Conservation (phyloP, 192 early-diverging fungal species). For the Coemansia asiatica region DNA sequence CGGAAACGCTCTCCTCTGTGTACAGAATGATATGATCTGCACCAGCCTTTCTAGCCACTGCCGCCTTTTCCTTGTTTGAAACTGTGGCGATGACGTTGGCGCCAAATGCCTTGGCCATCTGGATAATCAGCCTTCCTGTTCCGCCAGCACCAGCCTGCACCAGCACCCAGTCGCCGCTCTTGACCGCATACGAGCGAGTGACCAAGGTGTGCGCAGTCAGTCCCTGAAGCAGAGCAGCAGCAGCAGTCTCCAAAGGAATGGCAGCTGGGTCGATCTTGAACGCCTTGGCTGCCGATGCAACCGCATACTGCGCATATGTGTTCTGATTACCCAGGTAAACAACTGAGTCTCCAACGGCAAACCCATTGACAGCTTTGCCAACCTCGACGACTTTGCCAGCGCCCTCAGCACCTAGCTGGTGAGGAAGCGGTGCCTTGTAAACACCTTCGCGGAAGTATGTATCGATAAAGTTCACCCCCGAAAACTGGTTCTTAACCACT, state of each 20-base stretch:
- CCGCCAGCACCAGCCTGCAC: slow-evolving; percentile 92
- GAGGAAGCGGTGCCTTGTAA: slow-evolving; percentile 66
- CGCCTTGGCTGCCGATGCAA: slow-evolving; percentile 34
- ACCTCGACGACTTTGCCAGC: slow-evolving; percentile 77
- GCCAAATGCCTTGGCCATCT: slow-evolving; percentile 72
- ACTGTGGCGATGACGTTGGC: slow-evolving; percentile 88
- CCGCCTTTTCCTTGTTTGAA: slow-evolving; percentile 70
- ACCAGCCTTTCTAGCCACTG: slow-evolving; percentile 59
- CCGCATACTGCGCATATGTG: slow-evolving; percentile 78
- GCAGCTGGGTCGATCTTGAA: slow-evolving; percentile 55
- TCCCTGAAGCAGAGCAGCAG: slow-evolving; percentile 74
- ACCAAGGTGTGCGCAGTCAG: slow-evolving; percentile 78
- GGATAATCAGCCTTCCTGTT: slow-evolving; percentile 76
- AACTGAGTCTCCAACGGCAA: slow-evolving; percentile 80
- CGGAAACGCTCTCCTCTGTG: slow-evolving; percentile 63
- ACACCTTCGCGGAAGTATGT: slow-evolving; percentile 84
- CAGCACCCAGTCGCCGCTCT: slow-evolving; percentile 73
- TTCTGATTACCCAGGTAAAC: slow-evolving; percentile 62
- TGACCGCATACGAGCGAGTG: slow-evolving; percentile 67
- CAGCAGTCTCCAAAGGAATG: slow-evolving; percentile 61
- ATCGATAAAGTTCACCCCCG: slow-evolving; percentile 91
- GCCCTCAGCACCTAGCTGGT: slow-evolving; percentile 76
- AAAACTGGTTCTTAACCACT: slow-evolving; percentile 72
- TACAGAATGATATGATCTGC: slow-evolving; percentile 77
- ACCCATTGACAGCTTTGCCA: slow-evolving; percentile 61